Evolutionary conservation across 140 eudicot genomes (phyloP).

Genomic region (Anethum foeniculum): DNA sequence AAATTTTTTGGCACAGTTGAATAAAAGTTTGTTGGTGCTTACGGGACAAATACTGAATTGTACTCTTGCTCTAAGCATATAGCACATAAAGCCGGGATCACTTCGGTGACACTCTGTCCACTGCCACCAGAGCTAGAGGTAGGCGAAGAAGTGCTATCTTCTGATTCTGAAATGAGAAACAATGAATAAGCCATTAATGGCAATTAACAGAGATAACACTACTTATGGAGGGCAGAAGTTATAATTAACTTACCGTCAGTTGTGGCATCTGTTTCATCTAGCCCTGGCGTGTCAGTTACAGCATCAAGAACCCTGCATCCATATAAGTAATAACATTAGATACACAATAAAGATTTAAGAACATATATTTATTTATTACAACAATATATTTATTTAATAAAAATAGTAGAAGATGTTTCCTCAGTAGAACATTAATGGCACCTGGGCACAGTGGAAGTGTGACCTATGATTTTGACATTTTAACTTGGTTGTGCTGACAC

Average conservation of each 20-base stretch:
- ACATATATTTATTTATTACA: neutral
- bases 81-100: slow-evolving; percentile 81
- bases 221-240: neutral
- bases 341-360: too few species aligned
- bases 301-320: slow-evolving; percentile 56
- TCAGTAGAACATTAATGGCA: neutral
- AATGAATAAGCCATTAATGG: neutral
- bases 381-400: neutral
- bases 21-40: slow-evolving; percentile 24
- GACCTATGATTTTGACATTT: neutral
- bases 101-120: slow-evolving; percentile 38
- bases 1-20: neutral
- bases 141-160: too few species aligned
- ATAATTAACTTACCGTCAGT: slow-evolving; percentile 38
- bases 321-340: neutral
- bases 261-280: slow-evolving; percentile 17
- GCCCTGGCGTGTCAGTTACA: slow-evolving; percentile 60
- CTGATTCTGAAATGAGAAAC: slow-evolving; percentile 29
- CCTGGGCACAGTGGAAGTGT: neutral
- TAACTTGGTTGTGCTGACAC: neutral
- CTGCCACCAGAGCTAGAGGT: too few species aligned
- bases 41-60: slow-evolving; percentile 95
- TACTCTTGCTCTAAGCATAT: slow-evolving; percentile 92
- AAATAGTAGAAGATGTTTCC: neutral
- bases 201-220: neutral